Conservation (phyloP, 106 monocot genomes). For the Vanilla planifolia region DNA sequence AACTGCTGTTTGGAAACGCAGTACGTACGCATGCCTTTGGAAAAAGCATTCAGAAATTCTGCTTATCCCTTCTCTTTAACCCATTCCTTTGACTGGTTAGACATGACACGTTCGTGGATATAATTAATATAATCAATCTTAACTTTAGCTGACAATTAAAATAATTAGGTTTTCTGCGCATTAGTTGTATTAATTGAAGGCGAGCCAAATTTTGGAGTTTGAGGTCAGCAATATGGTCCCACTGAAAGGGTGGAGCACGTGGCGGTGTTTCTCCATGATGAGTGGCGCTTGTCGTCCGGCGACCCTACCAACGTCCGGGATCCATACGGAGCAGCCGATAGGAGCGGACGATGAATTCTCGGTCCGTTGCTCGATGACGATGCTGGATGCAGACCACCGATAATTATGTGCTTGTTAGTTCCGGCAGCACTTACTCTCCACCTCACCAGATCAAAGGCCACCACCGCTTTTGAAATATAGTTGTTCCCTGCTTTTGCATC, state of each 20-base stretch:
- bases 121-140: neutral
- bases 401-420: neutral
- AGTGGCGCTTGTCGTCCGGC: conserved; percentile 8
- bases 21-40: too few species aligned
- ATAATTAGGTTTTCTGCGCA: neutral
- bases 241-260: neutral
- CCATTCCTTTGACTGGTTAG: too few species aligned
- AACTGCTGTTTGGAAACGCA: too few species aligned
- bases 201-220: neutral
- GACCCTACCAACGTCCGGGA: neutral
- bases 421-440: too few species aligned
- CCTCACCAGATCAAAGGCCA: too few species aligned
- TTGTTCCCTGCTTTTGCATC: neutral
- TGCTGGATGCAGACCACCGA: too few species aligned
- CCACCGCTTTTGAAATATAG: neutral
- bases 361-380: neutral
- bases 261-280: neutral
- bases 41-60: too few species aligned
- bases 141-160: neutral
- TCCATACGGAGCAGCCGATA: neutral
- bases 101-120: neutral
- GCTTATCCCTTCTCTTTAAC: too few species aligned
- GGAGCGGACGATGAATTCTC: neutral
- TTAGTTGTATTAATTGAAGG: neutral
- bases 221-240: too few species aligned